A percentile compares a stretch with the other conserved stretches of the same genome.
Evolutionary conservation across 495 filamentous ascomycete species (phyloP).

Genomic region (Xylaria curta): DNA sequence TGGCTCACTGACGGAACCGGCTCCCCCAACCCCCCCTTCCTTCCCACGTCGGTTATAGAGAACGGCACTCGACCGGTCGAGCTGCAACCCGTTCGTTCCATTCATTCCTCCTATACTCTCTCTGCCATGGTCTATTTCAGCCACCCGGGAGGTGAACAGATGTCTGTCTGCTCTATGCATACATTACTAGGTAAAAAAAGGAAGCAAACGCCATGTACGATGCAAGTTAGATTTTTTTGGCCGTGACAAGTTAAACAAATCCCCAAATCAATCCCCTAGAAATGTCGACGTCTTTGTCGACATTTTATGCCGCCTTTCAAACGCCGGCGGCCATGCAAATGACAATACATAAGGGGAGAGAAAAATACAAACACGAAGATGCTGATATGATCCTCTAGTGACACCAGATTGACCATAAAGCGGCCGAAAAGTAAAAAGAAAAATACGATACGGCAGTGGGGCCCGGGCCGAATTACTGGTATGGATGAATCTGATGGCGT

Average conservation of each 20-base stretch:
- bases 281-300: slow-evolving; percentile 37
- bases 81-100: not conserved
- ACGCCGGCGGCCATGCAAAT: slow-evolving; percentile 42
- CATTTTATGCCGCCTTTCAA: slow-evolving; percentile 34
- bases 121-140: slow-evolving; percentile 12
- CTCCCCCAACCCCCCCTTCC: too few species aligned
- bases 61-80: not conserved
- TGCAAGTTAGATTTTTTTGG: slow-evolving; percentile 32
- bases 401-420: not conserved
- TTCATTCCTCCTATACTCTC: slow-evolving; percentile 10
- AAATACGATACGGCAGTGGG: slow-evolving; percentile 21
- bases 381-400: not conserved
- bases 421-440: not conserved
- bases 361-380: slow-evolving; percentile 29
- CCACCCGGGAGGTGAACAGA: not conserved
- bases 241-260: slow-evolving; percentile 23
- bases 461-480: slow-evolving; percentile 23
- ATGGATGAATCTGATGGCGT: slow-evolving; percentile 32
- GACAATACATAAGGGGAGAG: slow-evolving; percentile 14
- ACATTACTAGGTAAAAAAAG: slow-evolving; percentile 28
- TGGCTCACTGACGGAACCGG: not conserved
- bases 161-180: slow-evolving; percentile 17
- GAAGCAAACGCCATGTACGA: slow-evolving; percentile 40
- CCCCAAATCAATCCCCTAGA: slow-evolving; percentile 29
- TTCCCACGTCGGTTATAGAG: not conserved